Evolutionary conservation across 441 rosid species (phyloP).

Genomic region (Pelargonium cotyledonis): DNA sequence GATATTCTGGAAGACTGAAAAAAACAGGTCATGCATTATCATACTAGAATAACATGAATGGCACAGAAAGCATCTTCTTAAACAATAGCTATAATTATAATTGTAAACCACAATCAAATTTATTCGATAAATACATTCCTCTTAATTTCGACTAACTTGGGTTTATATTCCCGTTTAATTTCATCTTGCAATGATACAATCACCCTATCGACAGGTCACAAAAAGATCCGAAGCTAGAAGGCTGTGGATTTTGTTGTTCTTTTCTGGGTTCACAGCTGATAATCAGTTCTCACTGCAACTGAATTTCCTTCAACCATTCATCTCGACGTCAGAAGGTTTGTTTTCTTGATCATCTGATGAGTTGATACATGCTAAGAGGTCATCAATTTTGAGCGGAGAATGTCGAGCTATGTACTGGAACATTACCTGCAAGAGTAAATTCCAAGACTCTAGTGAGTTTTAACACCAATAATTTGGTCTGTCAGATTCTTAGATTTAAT

Average conservation of each 20-base stretch:
- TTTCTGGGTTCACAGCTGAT: not conserved
- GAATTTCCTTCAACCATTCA: constrained; percentile 42
- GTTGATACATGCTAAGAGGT: constrained; percentile 49
- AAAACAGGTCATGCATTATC: no score
- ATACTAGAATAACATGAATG: no score
- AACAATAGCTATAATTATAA: no score
- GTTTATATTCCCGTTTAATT: not conserved
- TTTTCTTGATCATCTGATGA: constrained; percentile 45
- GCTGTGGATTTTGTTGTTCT: not conserved
- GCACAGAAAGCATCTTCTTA: no score
- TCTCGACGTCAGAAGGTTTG: constrained; percentile 50
- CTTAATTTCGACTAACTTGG: not conserved
- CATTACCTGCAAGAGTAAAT: constrained; percentile 47
- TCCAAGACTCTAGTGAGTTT: not conserved
- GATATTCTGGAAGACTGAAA: no score
- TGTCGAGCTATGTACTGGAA: constrained; percentile 72
- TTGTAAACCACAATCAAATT: no score
- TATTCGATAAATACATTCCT: no score
- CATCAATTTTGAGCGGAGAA: constrained; percentile 68
- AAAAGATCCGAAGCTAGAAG: not conserved
- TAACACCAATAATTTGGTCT: no score
- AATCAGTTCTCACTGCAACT: not conserved
- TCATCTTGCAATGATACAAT: not conserved
- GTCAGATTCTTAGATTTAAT: not conserved
- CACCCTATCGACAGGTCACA: not conserved